These are phyloP conservation scores for Acacia melanoxylon DNA, from an alignment of 306 rosid species.

Conservation along the genomic window DNA sequence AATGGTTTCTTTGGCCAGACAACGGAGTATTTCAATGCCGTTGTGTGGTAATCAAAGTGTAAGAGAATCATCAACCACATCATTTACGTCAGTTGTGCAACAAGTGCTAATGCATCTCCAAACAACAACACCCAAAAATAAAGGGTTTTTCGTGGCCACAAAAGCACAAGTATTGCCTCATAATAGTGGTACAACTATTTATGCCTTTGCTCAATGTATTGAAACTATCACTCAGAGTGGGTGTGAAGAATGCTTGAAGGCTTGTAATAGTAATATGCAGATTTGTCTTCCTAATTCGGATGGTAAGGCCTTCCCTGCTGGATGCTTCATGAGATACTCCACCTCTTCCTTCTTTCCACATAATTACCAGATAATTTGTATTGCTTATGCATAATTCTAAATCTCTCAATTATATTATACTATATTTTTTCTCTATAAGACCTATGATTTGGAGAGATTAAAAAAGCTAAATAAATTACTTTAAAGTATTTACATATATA, in stretches of 20 bases:
- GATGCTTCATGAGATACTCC: conserved; percentile 7
- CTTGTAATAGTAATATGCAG: not conserved
- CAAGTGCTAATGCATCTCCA: not conserved
- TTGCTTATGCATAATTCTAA: too few species aligned
- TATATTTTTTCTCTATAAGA: too few species aligned
- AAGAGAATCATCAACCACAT: not conserved
- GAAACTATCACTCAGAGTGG: not conserved
- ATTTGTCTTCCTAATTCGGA: not conserved
- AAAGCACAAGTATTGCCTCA: not conserved
- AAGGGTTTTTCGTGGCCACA: not conserved
- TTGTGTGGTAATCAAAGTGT: not conserved
- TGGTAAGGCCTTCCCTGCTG: not conserved
- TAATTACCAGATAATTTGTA: not conserved
- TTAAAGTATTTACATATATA: too few species aligned
- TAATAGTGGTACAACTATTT: not conserved
- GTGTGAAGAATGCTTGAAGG: not conserved
- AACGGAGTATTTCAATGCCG: not conserved
- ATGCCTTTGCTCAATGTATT: not conserved
- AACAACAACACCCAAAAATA: not conserved
- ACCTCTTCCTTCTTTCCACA: not conserved
- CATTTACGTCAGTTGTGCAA: not conserved
- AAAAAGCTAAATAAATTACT: too few species aligned
- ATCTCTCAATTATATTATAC: too few species aligned
- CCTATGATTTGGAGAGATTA: too few species aligned
- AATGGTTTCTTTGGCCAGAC: not conserved